Percentiles rank a stretch among this genome's conserved stretches.
Evolutionary conservation across 2,329 filamentous ascomycete species (phyloP).

Genomic region (Aspergillus puulaauensis): DNA sequence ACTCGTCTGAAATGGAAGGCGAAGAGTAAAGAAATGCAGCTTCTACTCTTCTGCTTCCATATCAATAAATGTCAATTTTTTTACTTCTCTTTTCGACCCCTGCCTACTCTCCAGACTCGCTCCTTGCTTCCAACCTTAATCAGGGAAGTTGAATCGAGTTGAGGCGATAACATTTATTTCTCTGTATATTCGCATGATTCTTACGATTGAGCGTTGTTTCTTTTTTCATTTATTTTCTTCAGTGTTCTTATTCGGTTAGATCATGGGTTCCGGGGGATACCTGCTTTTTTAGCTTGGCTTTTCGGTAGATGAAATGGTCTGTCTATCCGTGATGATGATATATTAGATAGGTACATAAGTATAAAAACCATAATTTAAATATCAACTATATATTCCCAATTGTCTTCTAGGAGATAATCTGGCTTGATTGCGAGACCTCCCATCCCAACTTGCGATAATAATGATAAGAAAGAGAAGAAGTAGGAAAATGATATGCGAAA

Average conservation of each 20-base stretch:
- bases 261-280: conserved; percentile 6
- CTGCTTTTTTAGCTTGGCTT: conserved; percentile 2
- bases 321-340: not conserved
- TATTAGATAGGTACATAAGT: conserved; percentile 1
- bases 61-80: not conserved
- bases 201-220: conserved; percentile 15
- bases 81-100: not conserved
- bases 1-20: conserved; percentile 24
- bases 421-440: no score
- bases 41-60: not conserved
- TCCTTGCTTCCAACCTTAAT: not conserved
- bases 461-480: no score
- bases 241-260: not conserved
- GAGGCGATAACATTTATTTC: not conserved
- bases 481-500: no score
- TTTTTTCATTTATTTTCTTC: not conserved
- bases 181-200: conserved; percentile 7
- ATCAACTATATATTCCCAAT: not conserved
- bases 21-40: conserved; percentile 14
- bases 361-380: not conserved
- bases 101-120: not conserved
- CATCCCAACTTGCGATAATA: no score
- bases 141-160: not conserved
- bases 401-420: not conserved
- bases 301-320: not conserved